A percentile compares a stretch with the other conserved stretches of the same genome.
Evolutionary conservation across 2,329 filamentous ascomycete genomes (phyloP).

Genomic region (Xylariaceae sp.): DNA sequence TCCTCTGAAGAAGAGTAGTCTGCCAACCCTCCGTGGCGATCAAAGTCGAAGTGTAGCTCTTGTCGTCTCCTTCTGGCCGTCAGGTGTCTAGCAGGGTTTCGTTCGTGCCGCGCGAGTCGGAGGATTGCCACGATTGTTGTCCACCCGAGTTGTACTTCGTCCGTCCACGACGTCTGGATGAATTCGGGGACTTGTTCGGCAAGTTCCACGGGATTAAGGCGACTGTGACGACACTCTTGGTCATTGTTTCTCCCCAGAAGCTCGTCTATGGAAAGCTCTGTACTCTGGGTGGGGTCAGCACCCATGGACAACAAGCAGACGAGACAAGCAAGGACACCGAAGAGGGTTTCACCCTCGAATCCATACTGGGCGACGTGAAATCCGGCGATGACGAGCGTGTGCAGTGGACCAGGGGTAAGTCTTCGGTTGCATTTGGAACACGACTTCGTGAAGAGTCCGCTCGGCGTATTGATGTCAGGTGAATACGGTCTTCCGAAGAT

Average conservation of each 20-base stretch:
- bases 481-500: constrained; percentile 16
- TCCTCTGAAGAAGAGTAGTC: background rate
- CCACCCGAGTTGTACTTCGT: constrained; percentile 7
- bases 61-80: background rate
- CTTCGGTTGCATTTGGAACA: constrained; percentile 30
- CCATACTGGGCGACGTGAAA: constrained; percentile 32
- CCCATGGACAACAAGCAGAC: constrained; percentile 30
- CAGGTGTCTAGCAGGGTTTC: background rate
- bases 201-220: background rate
- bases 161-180: constrained; percentile 1
- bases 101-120: background rate
- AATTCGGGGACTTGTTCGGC: constrained; percentile 1
- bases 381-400: constrained; percentile 34
- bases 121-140: background rate
- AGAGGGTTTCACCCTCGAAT: constrained; percentile 34
- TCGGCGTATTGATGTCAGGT: constrained; percentile 15
- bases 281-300: constrained; percentile 21
- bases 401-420: constrained; percentile 33
- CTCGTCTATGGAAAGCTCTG: constrained; percentile 4
- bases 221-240: background rate
- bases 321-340: constrained; percentile 36
- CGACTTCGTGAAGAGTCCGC: constrained; percentile 21
- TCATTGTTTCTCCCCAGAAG: background rate
- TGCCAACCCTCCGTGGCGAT: background rate
- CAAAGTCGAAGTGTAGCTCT: background rate